phyloP scores from a whole-genome alignment of 805 yeast genomes.

The Isabelozyma heimii region DNA sequence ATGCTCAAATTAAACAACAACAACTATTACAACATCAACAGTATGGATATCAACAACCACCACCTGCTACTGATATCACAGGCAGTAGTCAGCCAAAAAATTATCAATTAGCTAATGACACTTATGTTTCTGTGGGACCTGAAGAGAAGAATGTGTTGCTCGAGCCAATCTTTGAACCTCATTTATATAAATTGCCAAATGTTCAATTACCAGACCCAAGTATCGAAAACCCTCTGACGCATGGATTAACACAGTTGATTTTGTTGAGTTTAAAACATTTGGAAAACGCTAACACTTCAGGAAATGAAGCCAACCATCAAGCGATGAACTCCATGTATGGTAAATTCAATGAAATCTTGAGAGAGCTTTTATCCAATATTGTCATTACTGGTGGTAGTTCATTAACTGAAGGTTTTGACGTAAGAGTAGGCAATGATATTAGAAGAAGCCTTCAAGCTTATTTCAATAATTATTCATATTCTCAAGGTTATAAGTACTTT shows the following conservation, averaged over 20 bases:
- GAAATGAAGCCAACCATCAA: conserved; percentile 17
- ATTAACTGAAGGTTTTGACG: conserved; percentile 52
- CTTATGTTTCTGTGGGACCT: conserved; percentile 23
- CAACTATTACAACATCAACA: neutral
- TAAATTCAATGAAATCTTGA: conserved; percentile 38
- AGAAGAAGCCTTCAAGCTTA: conserved; percentile 38
- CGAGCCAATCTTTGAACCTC: conserved; percentile 74
- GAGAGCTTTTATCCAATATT: conserved; percentile 37
- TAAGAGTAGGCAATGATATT: conserved; percentile 55
- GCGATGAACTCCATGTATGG: conserved; percentile 8
- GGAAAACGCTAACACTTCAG: conserved; percentile 26
- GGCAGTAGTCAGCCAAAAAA: conserved; percentile 25
- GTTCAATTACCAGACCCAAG: conserved; percentile 28
- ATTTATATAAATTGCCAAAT: conserved; percentile 43
- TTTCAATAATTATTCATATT: conserved; percentile 46
- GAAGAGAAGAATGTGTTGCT: conserved; percentile 52
- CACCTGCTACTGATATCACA: neutral
- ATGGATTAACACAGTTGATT: conserved; percentile 43
- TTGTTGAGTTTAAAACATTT: conserved; percentile 34
- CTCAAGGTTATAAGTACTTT: conserved; percentile 18
- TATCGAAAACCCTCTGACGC: conserved; percentile 45
- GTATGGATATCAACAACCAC: neutral
- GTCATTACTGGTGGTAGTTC: conserved; percentile 64
- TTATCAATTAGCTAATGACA: conserved; percentile 61
- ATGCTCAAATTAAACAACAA: conserved; percentile 1